Evolutionary conservation across 768 basidiomycete genomes (phyloP).

Genomic region (Mycena haematopus): DNA sequence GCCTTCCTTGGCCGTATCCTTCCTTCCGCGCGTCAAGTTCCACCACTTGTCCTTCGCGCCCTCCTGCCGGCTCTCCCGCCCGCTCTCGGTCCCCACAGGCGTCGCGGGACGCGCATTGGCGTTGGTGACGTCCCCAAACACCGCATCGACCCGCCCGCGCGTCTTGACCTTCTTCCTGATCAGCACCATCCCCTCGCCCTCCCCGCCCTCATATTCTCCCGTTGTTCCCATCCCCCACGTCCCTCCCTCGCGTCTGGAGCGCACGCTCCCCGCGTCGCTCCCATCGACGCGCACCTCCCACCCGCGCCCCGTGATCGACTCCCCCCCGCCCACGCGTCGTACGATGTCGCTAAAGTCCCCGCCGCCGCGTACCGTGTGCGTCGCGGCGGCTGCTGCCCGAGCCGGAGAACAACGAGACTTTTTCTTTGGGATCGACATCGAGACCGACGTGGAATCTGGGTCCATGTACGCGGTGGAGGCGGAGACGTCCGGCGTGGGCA

Average conservation of each 20-base stretch:
- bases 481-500: slow-evolving; percentile 53
- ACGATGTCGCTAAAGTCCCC: slow-evolving; percentile 67
- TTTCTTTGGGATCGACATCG: slow-evolving; percentile 47
- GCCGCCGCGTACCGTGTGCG: slow-evolving; percentile 28
- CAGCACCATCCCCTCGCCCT: slow-evolving; percentile 38
- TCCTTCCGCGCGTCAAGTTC: slow-evolving; percentile 78
- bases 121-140: slow-evolving; percentile 74
- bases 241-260: slow-evolving; percentile 28
- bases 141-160: slow-evolving; percentile 39
- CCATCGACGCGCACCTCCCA: slow-evolving; percentile 82
- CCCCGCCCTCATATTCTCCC: neutral
- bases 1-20: slow-evolving; percentile 64
- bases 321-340: slow-evolving; percentile 48
- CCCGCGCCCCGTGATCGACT: slow-evolving; percentile 46
- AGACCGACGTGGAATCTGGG: slow-evolving; percentile 34
- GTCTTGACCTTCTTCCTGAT: slow-evolving; percentile 63
- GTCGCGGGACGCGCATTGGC: slow-evolving; percentile 29
- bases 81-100: slow-evolving; percentile 39
- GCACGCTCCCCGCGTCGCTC: slow-evolving; percentile 64
- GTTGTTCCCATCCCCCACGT: slow-evolving; percentile 63
- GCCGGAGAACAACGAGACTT: slow-evolving; percentile 53
- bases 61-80: slow-evolving; percentile 39
- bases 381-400: slow-evolving; percentile 8
- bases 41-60: slow-evolving; percentile 76
- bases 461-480: slow-evolving; percentile 30